Evolutionary conservation across 768 basidiomycete genomes (phyloP).

Genomic region (Lepiota brunneoincarnata): DNA sequence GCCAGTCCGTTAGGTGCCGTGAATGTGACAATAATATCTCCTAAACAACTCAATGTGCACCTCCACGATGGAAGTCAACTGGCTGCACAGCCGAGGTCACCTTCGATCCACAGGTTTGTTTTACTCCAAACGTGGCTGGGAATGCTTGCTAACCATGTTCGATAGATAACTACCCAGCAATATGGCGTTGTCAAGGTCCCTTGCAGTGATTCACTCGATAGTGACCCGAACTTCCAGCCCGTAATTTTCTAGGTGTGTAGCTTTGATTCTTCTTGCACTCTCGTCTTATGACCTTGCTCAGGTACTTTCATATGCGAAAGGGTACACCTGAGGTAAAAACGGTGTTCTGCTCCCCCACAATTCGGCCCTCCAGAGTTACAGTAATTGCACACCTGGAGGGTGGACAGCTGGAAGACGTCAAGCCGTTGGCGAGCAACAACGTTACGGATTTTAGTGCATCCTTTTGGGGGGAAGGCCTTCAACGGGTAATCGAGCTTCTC

Average conservation of each 20-base stretch:
- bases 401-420: slow-evolving; percentile 35
- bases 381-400: slow-evolving; percentile 44
- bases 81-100: slow-evolving; percentile 37
- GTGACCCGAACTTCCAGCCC: slow-evolving; percentile 40
- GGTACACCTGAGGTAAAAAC: slow-evolving; percentile 38
- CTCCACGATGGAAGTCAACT: slow-evolving; percentile 34
- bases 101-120: slow-evolving; percentile 36
- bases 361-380: slow-evolving; percentile 40
- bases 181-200: slow-evolving; percentile 44
- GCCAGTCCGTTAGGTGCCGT: slow-evolving; percentile 29
- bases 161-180: slow-evolving; percentile 38
- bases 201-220: slow-evolving; percentile 28
- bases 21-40: slow-evolving; percentile 9
- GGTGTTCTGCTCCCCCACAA: slow-evolving; percentile 56
- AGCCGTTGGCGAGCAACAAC: slow-evolving; percentile 39
- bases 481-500: slow-evolving; percentile 47
- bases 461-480: slow-evolving; percentile 43
- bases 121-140: background rate
- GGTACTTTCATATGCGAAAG: slow-evolving; percentile 39
- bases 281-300: background rate
- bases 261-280: background rate
- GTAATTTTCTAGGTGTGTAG: slow-evolving; percentile 65
- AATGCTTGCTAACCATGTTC: background rate
- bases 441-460: slow-evolving; percentile 39
- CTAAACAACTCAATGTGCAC: slow-evolving; percentile 22